A percentile compares a stretch with the other conserved stretches of the same genome.
Conservation (phyloP, 768 basidiomycete genomes). For the Leccinum uliginosum region DNA sequence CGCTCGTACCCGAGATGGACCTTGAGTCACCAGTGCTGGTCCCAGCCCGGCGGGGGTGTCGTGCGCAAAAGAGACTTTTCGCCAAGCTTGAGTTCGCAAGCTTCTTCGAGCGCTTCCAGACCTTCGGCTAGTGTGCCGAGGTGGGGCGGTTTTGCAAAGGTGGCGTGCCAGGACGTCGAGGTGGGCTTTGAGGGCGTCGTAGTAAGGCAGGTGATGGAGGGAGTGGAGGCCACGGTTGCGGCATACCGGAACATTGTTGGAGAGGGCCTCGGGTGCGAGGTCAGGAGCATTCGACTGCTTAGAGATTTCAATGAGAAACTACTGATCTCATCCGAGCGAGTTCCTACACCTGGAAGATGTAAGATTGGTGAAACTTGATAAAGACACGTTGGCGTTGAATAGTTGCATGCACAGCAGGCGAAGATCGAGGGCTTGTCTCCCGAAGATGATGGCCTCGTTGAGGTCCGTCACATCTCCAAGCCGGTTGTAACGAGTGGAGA, state of each 20-base stretch:
- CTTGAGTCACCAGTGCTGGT: constrained; percentile 54
- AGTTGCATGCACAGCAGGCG: too few species aligned
- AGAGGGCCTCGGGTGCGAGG: constrained; percentile 48
- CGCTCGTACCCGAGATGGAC: constrained; percentile 63
- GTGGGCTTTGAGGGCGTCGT: constrained; percentile 55
- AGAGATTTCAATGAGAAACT: background rate
- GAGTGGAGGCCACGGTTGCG: constrained; percentile 64
- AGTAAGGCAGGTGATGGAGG: constrained; percentile 57
- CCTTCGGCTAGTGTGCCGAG: constrained; percentile 56
- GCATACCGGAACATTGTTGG: constrained; percentile 66
- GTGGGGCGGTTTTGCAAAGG: constrained; percentile 64
- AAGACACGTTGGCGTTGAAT: background rate
- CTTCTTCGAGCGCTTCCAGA: constrained; percentile 59
- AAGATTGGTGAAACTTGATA: background rate
- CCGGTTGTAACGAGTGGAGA: too few species aligned
- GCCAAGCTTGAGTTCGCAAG: constrained; percentile 54
- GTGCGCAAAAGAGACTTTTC: constrained; percentile 32
- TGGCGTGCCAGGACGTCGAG: constrained; percentile 53
- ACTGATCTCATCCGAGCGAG: background rate
- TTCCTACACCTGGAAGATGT: background rate
- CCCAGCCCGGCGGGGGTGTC: constrained; percentile 41
- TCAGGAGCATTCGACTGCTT: background rate
- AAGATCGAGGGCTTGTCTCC: too few species aligned
- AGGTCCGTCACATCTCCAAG: too few species aligned
- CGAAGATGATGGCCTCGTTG: too few species aligned